Conservation (phyloP, 2,329 filamentous ascomycete genomes). For the Aspergillus spinulosporus region DNA sequence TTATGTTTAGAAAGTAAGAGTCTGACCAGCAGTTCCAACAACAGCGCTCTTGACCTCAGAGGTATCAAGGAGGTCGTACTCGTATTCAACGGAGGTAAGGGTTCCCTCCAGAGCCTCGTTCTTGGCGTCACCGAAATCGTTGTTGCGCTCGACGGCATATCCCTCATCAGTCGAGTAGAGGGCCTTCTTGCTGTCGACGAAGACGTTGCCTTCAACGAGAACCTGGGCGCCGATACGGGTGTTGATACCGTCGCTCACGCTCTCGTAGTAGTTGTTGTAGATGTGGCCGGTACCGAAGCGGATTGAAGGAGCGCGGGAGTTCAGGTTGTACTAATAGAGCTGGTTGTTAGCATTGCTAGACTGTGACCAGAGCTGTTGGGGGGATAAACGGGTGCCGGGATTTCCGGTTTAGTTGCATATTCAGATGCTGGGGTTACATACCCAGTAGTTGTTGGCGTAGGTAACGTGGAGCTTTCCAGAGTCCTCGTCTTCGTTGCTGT, state of each 20-base stretch:
- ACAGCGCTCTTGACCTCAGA: constrained; percentile 50
- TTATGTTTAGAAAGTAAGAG: constrained; percentile 31
- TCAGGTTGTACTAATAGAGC: constrained; percentile 52
- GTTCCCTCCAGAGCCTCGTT: constrained; percentile 55
- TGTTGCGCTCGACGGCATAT: constrained; percentile 48
- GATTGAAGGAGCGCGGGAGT: constrained; percentile 63
- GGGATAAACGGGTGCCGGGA: too few species aligned
- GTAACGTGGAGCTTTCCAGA: constrained; percentile 63
- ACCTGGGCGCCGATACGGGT: constrained; percentile 58
- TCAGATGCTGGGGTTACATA: too few species aligned
- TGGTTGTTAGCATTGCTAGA: too few species aligned
- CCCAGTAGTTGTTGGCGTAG: constrained; percentile 66
- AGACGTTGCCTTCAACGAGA: constrained; percentile 59
- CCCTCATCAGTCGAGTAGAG: constrained; percentile 50
- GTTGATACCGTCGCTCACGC: constrained; percentile 56
- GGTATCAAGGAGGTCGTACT: constrained; percentile 54
- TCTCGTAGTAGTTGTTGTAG: constrained; percentile 55
- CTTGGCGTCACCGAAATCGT: constrained; percentile 49
- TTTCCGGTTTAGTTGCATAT: too few species aligned
- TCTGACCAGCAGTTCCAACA: constrained; percentile 37
- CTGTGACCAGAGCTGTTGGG: too few species aligned
- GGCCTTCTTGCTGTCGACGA: constrained; percentile 48
- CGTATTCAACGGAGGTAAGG: constrained; percentile 55
- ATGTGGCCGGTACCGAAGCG: constrained; percentile 67
- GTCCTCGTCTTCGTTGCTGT: constrained; percentile 61